Evolutionary conservation across 345 rosid species (phyloP).

Genomic region (Noccaea caerulescens): DNA sequence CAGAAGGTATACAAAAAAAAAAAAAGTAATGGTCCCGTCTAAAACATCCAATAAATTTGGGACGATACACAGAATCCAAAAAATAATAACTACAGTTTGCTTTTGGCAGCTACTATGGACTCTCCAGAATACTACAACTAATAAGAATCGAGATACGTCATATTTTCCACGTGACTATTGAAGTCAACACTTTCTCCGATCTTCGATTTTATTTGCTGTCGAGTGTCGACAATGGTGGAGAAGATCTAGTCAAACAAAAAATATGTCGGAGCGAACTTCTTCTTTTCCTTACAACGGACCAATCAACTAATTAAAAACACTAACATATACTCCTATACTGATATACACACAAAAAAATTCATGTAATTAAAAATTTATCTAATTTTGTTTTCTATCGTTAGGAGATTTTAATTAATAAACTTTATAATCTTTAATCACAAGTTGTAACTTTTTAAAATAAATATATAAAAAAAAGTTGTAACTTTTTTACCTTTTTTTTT

Average conservation of each 20-base stretch:
- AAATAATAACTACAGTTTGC: not conserved
- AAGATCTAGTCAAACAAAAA: not conserved
- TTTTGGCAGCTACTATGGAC: not conserved
- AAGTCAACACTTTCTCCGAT: conserved; percentile 1
- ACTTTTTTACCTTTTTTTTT: not conserved
- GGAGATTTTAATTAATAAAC: not conserved
- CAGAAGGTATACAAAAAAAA: too few species aligned
- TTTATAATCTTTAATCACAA: not conserved
- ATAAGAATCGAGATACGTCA: not conserved
- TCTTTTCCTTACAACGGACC: too few species aligned
- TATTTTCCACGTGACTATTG: conserved; percentile 5
- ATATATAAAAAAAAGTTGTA: too few species aligned
- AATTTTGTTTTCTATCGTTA: not conserved
- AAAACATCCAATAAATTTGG: too few species aligned
- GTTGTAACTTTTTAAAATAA: not conserved
- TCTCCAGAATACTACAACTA: not conserved
- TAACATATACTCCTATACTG: too few species aligned
- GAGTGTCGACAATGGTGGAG: not conserved
- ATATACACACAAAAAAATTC: not conserved
- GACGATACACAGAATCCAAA: too few species aligned
- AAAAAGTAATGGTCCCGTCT: too few species aligned
- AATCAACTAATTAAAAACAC: not conserved
- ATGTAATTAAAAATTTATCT: not conserved
- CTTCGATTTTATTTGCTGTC: not conserved
- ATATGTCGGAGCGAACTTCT: not conserved